Evolutionary conservation across 2,329 filamentous ascomycete genomes (phyloP).

Genomic region (Beauveria brongniartii): DNA sequence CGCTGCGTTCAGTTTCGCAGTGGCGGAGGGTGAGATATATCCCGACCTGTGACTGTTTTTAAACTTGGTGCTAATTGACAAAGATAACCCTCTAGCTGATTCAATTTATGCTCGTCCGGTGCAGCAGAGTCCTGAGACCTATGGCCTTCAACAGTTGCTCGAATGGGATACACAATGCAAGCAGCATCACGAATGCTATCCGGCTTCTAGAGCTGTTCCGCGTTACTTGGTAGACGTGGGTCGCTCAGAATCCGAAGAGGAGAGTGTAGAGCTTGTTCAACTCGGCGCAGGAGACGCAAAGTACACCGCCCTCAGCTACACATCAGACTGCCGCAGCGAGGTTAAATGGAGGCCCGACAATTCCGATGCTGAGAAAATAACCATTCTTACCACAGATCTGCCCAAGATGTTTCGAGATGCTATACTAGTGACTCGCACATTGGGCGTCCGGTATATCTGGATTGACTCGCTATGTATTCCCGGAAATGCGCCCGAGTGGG

Average conservation of each 20-base stretch:
- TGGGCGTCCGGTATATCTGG: constrained; percentile 7
- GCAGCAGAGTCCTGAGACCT: neutral
- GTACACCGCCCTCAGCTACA: neutral
- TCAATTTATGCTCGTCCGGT: neutral
- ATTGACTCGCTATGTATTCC: constrained; percentile 9
- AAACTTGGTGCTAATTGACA: neutral
- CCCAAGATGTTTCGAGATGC: constrained; percentile 8
- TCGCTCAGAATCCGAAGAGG: neutral
- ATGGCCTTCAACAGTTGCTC: neutral
- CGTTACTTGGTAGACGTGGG: neutral
- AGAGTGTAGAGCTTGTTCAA: neutral
- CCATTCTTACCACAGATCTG: neutral
- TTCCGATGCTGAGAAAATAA: neutral
- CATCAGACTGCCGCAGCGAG: neutral
- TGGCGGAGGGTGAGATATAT: neutral
- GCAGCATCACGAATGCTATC: neutral
- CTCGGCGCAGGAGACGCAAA: neutral
- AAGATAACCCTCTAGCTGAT: neutral
- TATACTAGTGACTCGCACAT: constrained; percentile 1
- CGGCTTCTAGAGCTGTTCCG: neutral
- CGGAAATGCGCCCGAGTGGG: neutral
- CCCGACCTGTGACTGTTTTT: neutral
- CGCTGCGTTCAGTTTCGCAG: neutral
- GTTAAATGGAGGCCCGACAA: neutral
- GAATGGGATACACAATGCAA: neutral